Base-by-base conservation (phyloP, 225 moss, liverwort and hornwort species). In the Pleurozium schreberi region DNA sequence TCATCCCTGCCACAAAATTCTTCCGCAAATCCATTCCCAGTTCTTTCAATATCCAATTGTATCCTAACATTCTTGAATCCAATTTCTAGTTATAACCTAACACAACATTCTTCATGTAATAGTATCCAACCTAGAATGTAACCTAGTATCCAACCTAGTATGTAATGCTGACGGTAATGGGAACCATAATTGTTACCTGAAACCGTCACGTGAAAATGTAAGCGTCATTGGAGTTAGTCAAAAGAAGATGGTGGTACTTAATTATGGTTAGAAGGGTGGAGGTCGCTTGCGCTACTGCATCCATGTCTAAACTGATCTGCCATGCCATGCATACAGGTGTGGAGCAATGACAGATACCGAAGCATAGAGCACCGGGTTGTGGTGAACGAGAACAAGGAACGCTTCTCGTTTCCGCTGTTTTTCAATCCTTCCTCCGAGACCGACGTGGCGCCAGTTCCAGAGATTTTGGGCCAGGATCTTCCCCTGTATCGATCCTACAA, bases 301-400 rank as follows among this genome's bases (percentile, higher is more conserved):
- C 64, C 30, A 52, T 76, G 33, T 55, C 33, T 40, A 23, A 62
- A 53, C 60, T 17, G 45, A 85, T 77, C 40, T 87, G 69, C 80
- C 38, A 67, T 87, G 69, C 80, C 38, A 67, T 86, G 88, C 88
- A 66, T 66, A n/a, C 92, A 96, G 96, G 96, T 96, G 57, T 96
- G 95, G 96, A 96, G 93, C 82, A 96, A 96, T 55, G 92, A 95
- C 65, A 92, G 40, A 75, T 96, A 96, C 83, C 89, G 69, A 74
- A 96, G 96, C 58, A 70, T 96, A 60, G 96, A 97, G 90, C 95
- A 96, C 87, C 91, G 93, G 57, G 96, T 93, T 31, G 93, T 94
- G 81, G 95, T 96, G 85, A 95, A 95, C 42, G 89, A 93, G 66
- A 89, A 91, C 86, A 93, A 91, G 88, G 91, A 92, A 8, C 94